Base-by-base conservation (phyloP, 176 grass and related monocot species). In the Zea luxurians region DNA sequence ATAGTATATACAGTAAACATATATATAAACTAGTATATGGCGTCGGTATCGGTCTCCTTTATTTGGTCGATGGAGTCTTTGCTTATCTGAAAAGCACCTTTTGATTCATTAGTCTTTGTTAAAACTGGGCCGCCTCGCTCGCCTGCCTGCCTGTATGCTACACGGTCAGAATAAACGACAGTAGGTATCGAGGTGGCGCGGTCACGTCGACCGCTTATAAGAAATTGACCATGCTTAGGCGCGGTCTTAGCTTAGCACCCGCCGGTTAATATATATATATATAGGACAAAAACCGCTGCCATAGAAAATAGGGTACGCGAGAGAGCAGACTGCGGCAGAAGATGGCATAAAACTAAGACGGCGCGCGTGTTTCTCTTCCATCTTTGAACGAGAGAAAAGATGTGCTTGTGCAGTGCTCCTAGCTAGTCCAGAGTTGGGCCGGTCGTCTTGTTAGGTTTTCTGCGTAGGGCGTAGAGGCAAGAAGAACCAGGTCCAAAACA, bases 101-200 rank as follows among this genome's bases (percentile, higher is more conserved):
- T 72, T 70, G 9, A 43, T 46, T 70, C 34, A 84, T 84, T 80
- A 61, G 86, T 84, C 76, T 75, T 69, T 82, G 48, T 87, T 87
- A 87, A 87, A 82, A 82, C 61, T 86, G 83, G 68, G 27, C 27
- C 27, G 27, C 83, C 41, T 10, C 48, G 71, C 5, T 10, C 7
- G 13, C 50, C 17, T 54, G 52, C 16, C 13, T 6, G 20, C 15
- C 13, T 70, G 42, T 70, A 27, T 1, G 58, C 43, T 27, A 59
- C 64, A 59, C 64, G 75, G 48, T 82, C 79, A 82, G 74, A 78
- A 58, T 48, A 82, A 72, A 77, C 73, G 61, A 82, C 58, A 64
- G 63, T 16, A 58, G 37, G 8, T 68, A 13, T n/a, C 16, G 53
- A 52, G 67, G 41, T 82, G 74, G 79, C 16, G 73, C 13, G 17